Percentiles rank a stretch among this genome's conserved stretches.
Evolutionary conservation across 2,329 filamentous ascomycete species (phyloP).

Genomic region (Botrytis galanthina): DNA sequence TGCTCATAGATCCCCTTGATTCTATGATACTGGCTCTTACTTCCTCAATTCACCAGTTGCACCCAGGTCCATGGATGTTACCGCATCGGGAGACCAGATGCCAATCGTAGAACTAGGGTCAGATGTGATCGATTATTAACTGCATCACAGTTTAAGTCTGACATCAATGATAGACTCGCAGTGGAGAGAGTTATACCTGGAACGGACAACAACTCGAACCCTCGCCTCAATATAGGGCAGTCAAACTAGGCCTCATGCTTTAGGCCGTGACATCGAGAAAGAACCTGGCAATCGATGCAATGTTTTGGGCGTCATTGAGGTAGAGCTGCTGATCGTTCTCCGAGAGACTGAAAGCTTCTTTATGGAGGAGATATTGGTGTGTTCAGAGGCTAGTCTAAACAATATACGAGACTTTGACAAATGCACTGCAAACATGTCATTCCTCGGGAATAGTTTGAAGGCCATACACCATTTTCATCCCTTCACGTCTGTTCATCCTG

Average conservation of each 20-base stretch:
- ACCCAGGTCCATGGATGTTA: background rate
- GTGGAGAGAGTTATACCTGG: background rate
- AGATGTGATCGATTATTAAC: background rate
- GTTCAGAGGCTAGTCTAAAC: background rate
- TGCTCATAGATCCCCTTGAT: background rate
- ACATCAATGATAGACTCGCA: background rate
- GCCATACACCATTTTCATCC: background rate
- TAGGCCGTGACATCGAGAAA: background rate
- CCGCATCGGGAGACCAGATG: background rate
- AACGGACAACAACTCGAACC: background rate
- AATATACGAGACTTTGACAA: background rate
- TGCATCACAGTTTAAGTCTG: background rate
- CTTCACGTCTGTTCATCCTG: background rate
- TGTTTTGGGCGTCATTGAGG: background rate
- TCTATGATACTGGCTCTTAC: background rate
- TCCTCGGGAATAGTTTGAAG: conserved; percentile 16
- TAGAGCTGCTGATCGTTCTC: background rate
- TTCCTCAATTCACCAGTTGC: background rate
- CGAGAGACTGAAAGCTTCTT: background rate
- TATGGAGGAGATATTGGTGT: background rate
- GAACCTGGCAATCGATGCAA: background rate
- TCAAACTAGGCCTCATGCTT: background rate
- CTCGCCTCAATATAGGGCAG: background rate
- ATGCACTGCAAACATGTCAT: background rate
- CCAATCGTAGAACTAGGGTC: background rate